phyloP scores from a whole-genome alignment of 2,329 filamentous ascomycete species.

The Penicillium griseofulvum region DNA sequence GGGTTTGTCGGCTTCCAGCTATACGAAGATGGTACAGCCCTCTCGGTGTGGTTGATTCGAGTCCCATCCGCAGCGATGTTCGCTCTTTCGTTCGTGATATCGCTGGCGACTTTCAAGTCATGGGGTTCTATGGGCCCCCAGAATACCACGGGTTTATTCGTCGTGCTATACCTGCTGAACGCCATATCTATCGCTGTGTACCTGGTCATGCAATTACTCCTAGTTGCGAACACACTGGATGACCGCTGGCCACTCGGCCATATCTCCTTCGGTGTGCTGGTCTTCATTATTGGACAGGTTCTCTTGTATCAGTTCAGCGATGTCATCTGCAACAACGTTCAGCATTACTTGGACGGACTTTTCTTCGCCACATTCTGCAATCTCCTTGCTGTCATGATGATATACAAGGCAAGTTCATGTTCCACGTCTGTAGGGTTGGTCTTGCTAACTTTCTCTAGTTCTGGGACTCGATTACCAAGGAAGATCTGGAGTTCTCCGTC shows the following conservation, averaged over 20 bases:
- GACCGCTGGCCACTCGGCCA: slow-evolving; percentile 95
- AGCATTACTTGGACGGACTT: slow-evolving; percentile 90
- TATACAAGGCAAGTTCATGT: slow-evolving; percentile 75
- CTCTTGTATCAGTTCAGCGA: slow-evolving; percentile 87
- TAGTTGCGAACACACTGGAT: slow-evolving; percentile 85
- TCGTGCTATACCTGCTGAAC: slow-evolving; percentile 88
- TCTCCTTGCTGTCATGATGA: slow-evolving; percentile 95
- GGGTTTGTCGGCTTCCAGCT: slow-evolving; percentile 98
- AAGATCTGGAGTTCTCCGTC: slow-evolving; percentile 97
- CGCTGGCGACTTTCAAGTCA: slow-evolving; percentile 86
- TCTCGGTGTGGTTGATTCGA: slow-evolving; percentile 91
- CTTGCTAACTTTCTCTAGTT: slow-evolving; percentile 61
- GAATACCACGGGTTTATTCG: slow-evolving; percentile 84
- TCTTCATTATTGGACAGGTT: slow-evolving; percentile 89
- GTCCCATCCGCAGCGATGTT: slow-evolving; percentile 78
- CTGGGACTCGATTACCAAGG: slow-evolving; percentile 98
- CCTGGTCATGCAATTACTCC: slow-evolving; percentile 78
- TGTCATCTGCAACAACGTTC: slow-evolving; percentile 75
- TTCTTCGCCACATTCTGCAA: slow-evolving; percentile 96
- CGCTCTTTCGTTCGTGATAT: slow-evolving; percentile 79
- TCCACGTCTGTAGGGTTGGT: background rate
- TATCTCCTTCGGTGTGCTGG: slow-evolving; percentile 84
- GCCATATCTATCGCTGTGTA: slow-evolving; percentile 84
- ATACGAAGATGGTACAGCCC: slow-evolving; percentile 91
- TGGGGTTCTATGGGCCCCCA: slow-evolving; percentile 83